These are phyloP conservation scores for Penicillium atrosanguineum DNA, from an alignment of 495 filamentous ascomycete species.

Conservation along the genomic window DNA sequence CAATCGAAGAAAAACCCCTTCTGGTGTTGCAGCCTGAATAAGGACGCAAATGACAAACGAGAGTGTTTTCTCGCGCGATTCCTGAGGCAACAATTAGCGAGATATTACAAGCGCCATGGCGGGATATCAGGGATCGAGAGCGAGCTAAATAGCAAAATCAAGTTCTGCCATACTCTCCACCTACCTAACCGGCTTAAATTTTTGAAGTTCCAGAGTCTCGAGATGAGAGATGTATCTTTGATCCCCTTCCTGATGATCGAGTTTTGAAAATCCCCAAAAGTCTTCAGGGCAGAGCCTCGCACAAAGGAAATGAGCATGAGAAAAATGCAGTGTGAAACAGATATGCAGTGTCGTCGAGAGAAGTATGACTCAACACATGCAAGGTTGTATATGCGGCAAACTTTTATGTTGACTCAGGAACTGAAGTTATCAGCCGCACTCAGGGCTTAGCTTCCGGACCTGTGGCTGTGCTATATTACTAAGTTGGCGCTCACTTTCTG, in stretches of 20 bases:
- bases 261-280: slow-evolving; percentile 16
- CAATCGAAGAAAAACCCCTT: slow-evolving; percentile 6
- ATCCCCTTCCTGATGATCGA: slow-evolving; percentile 10
- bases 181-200: slow-evolving; percentile 6
- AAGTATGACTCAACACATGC: neutral
- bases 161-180: neutral
- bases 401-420: slow-evolving; percentile 22
- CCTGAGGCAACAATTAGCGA: neutral
- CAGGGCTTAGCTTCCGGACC: slow-evolving; percentile 4
- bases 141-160: neutral
- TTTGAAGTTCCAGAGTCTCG: neutral
- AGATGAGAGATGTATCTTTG: neutral
- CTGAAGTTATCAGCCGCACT: slow-evolving; percentile 17
- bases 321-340: neutral
- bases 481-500: neutral
- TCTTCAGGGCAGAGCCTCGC: slow-evolving; percentile 14
- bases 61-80: neutral
- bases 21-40: neutral
- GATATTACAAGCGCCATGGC: neutral
- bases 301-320: slow-evolving; percentile 21
- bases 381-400: slow-evolving; percentile 2
- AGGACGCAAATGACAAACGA: neutral
- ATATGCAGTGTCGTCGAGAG: neutral
- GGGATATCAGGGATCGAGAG: neutral
- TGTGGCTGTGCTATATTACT: neutral